Evolutionary conservation across 371 early-diverging fungal species (phyloP), one percentile per base, ranked within the genome.

Genomic region (Coemansia sp.): DNA sequence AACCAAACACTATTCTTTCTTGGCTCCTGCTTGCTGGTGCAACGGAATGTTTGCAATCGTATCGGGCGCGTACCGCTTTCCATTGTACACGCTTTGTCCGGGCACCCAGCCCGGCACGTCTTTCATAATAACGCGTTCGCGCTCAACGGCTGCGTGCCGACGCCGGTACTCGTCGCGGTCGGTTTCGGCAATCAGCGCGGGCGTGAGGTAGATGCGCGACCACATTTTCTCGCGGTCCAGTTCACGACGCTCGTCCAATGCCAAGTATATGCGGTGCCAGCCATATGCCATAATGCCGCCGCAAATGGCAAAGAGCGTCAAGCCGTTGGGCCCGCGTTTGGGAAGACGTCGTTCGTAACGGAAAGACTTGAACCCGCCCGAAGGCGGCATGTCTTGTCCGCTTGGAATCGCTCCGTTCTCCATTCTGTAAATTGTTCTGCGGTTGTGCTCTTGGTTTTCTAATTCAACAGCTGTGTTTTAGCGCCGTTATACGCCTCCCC

Each of bases 151-250:
- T 8, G 93, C 91, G 46, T 84, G 82, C 55, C 88, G 80, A n/a
- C 96, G 87, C 58, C 97, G 92, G 70, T 92, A 92, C 32, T 85
- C 79, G 79, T 96, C 97, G 46, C 98, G 89, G 80, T 98, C 98
- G 3, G 89, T 79, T 84, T 98, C 98, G 57, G 98, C 97, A 67
- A 92, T 90, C 59, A 97, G 85, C 70, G 96, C 72, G 5, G 98
- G 98, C 36, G 90, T 77, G 44, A 94, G 80, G 84, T 92, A 85
- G 71, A 98, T 92, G 51, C 98, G 90, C 54, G 91, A 81, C 97
- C 97, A 98, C 32, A 89, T 85, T 73, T 94, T 93, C 82, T 97
- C 97, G 69, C 97, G 89, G 63, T 89, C 87, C 26, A 95, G 84
- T 78, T 98, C 97, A 63, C 96, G 76, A 46, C 86, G 61, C 74